Evolutionary conservation across 805 yeast species (phyloP).

Genomic region (Saccharomycopsis synnaedendra): DNA sequence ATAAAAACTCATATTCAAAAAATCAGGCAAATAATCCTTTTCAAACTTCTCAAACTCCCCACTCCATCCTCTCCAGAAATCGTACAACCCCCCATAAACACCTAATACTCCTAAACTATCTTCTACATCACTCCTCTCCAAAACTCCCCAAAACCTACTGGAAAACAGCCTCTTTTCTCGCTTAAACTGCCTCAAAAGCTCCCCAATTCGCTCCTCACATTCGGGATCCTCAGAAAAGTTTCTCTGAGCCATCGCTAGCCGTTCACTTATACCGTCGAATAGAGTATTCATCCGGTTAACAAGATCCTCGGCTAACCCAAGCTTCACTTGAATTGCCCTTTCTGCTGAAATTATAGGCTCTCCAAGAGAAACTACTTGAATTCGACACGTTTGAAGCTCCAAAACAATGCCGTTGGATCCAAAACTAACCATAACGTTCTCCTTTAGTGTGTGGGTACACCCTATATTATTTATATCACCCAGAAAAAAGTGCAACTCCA

Average conservation of each 20-base stretch:
- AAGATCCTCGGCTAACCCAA: conserved; percentile 49
- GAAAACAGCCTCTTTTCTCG: too few species aligned
- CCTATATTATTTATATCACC: too few species aligned
- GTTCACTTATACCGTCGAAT: conserved; percentile 64
- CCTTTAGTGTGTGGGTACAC: too few species aligned
- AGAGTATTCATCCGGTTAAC: conserved; percentile 42
- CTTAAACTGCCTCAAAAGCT: too few species aligned
- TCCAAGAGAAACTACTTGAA: too few species aligned
- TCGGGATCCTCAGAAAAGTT: too few species aligned
- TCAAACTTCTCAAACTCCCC: conserved; percentile 72
- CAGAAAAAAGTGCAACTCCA: conserved; percentile 68
- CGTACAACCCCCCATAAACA: conserved; percentile 18
- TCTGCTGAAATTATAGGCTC: conserved; percentile 25
- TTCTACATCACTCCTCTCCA: conserved; percentile 35
- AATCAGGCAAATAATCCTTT: conserved; percentile 67
- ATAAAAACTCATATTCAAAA: neutral
- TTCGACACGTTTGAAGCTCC: too few species aligned
- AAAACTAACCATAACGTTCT: too few species aligned
- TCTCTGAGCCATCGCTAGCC: conserved; percentile 30
- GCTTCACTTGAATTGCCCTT: conserved; percentile 55
- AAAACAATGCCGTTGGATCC: too few species aligned
- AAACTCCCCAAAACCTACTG: too few species aligned
- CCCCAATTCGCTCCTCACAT: too few species aligned
- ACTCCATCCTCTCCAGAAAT: conserved; percentile 51
- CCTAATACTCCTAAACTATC: conserved; percentile 71